Evolutionary conservation across 306 rosid genomes (phyloP).

Genomic region (Abrus pulchellus): DNA sequence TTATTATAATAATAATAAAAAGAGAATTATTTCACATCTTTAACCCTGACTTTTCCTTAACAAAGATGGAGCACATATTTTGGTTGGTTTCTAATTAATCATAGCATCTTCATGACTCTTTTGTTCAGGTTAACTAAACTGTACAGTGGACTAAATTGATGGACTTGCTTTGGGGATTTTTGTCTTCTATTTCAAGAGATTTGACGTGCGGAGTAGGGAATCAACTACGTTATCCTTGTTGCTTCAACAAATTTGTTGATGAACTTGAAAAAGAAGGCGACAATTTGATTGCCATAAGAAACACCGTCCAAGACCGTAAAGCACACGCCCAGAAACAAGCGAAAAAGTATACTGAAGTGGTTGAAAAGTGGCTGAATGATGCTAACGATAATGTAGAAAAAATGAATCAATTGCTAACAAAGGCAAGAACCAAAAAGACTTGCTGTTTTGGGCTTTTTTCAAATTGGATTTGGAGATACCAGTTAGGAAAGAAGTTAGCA

Average conservation of each 20-base stretch:
- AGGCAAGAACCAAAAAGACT: background rate
- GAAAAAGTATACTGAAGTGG: background rate
- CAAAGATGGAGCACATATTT: too few species aligned
- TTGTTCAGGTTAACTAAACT: too few species aligned
- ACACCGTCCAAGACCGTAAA: background rate
- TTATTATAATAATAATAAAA: too few species aligned
- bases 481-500: slow-evolving; percentile 14
- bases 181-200: background rate
- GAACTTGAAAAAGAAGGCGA: background rate
- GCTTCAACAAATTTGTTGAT: slow-evolving; percentile 12
- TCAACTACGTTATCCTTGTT: slow-evolving; percentile 10
- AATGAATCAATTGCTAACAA: background rate
- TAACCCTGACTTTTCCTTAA: too few species aligned
- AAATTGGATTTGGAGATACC: slow-evolving; percentile 31
- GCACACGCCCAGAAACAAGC: background rate
- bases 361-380: slow-evolving; percentile 2
- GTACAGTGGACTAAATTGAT: background rate
- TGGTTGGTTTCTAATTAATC: too few species aligned
- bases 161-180: background rate
- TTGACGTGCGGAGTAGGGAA: background rate
- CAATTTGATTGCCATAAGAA: background rate
- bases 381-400: background rate
- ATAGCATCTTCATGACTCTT: too few species aligned
- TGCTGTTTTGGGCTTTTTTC: background rate
- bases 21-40: too few species aligned